phyloP scores from a whole-genome alignment of 148 eudicot genomes.

The Fagopyrum tataricum region DNA sequence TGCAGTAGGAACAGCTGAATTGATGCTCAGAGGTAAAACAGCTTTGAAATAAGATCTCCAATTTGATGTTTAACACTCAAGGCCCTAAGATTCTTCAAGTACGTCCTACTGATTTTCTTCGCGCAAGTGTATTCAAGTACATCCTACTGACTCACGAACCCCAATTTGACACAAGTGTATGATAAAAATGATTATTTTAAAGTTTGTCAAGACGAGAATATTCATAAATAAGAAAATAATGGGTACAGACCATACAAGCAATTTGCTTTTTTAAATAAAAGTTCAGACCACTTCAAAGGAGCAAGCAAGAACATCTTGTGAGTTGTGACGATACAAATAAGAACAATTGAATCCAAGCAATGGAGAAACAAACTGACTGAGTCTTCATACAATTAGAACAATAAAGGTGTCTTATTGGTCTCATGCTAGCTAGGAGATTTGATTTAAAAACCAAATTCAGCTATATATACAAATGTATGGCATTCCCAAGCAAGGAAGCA shows the following conservation, averaged over 20 bases:
- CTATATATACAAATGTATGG: slow-evolving; percentile 6
- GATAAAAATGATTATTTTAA: no score
- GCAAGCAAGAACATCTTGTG: not conserved
- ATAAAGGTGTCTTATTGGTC: not conserved
- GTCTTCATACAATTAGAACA: not conserved
- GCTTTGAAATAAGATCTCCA: not conserved
- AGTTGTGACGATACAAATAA: not conserved
- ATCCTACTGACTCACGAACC: no score
- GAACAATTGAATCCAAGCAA: not conserved
- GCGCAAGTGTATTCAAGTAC: not conserved
- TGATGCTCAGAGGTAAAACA: not conserved
- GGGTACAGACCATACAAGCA: not conserved
- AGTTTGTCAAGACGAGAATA: no score
- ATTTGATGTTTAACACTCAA: slow-evolving; percentile 4
- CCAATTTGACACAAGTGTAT: no score
- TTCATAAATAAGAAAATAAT: no score
- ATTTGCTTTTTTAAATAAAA: no score
- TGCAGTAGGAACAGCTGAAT: not conserved
- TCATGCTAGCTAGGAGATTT: slow-evolving; percentile 1
- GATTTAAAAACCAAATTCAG: not conserved
- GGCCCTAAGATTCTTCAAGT: slow-evolving; percentile 5
- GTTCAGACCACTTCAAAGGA: not conserved
- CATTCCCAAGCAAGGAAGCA: slow-evolving; percentile 12
- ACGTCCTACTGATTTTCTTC: not conserved
- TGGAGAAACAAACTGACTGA: not conserved